phyloP scores from a whole-genome alignment of 2,329 filamentous ascomycete species.

The Colletotrichum lentis region DNA sequence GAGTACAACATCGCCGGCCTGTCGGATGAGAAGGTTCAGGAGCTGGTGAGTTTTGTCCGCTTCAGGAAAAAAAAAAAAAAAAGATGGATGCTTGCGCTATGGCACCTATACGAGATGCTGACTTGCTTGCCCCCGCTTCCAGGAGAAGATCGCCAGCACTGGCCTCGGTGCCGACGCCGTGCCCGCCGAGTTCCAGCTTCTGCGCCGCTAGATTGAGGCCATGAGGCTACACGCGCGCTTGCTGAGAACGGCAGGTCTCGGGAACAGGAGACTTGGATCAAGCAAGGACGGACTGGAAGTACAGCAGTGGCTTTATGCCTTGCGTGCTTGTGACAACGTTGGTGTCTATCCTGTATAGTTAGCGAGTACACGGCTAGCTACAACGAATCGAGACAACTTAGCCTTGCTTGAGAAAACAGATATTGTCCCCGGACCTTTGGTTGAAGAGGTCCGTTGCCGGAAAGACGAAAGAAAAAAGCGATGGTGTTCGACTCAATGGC shows the following conservation, averaged over 20 bases:
- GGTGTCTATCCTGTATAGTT: background rate
- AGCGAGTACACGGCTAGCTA: background rate
- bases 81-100: no score
- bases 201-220: conserved; percentile 4
- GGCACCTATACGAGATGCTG: conserved; percentile 1
- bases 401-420: background rate
- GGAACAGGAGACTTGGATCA: background rate
- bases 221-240: background rate
- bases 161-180: conserved; percentile 24
- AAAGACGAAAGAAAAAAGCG: no score
- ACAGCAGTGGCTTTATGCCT: background rate
- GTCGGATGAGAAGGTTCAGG: conserved; percentile 17
- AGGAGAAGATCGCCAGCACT: conserved; percentile 23
- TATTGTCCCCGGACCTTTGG: no score
- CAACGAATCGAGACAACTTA: background rate
- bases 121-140: background rate
- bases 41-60: conserved; percentile 6
- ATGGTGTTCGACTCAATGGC: no score
- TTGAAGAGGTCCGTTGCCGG: no score
- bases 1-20: conserved; percentile 23
- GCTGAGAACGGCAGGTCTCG: background rate
- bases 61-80: no score
- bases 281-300: background rate
- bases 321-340: background rate
- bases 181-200: conserved; percentile 22